Base-by-base conservation (phyloP, 129 eudicot species). In the Sambucus nigra region DNA sequence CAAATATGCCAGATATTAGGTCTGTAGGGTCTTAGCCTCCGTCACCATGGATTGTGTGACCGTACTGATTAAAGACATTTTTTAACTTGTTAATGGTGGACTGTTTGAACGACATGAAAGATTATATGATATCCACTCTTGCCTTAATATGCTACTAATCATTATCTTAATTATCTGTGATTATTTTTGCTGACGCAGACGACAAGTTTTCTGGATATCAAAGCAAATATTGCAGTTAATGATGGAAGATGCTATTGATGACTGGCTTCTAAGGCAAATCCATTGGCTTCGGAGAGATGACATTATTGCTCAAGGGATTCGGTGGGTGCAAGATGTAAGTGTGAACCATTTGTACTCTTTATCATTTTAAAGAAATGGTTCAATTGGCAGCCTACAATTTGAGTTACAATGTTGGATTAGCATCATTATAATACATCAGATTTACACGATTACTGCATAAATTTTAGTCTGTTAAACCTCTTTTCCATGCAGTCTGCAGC, bases 211-310 rank as follows among this genome's bases (percentile, higher is more conserved):
- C 68, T 91, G 99, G 99, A 91, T 91, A 53, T 91, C 99, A 53
- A 91, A 82, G 76, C 95, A 91, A 77, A 86, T 91, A 33, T 69
- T 86, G 71, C 99, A 91, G 69, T 68, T 91, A 55, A 77, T 91
- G 64, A 91, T 91, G 99, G 99, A 91, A 65, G 99, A 86, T 80
- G 99, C 99, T 32, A 77, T 91, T 65, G 99, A 91, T 71, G 99
- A 86, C 73, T 91, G 95, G 95, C 82, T 91, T 22, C 47, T 91
- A 51, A 73, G 83, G 79, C 94, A 91, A 70, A 91, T 91, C 46
- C 95, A 86, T 39, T 79, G 69, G 86, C 91, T 91, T 48, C 86
- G 95, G 7, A 79, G 94, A 68, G 99, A 82, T 13, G 83, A 75
- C 21, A 63, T 80, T 59, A 68, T 91, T 67, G 94, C 95, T 69